Percentiles rank a stretch among this genome's conserved stretches.
Evolutionary conservation across 208 protist genomes (phyloP).

Genomic region (Trypanosoma vivax): DNA sequence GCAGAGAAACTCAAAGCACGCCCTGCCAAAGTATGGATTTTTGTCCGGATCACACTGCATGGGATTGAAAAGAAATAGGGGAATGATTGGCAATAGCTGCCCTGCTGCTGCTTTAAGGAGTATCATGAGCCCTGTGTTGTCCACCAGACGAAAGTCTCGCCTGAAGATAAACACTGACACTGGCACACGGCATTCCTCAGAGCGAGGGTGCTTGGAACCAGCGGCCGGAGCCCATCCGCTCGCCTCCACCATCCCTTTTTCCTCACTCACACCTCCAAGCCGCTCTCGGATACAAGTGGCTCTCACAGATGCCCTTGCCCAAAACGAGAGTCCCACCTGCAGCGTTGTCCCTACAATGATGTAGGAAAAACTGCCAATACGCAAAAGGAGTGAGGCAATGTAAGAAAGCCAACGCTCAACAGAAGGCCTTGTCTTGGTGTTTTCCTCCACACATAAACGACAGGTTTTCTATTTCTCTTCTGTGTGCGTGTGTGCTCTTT

Average conservation of each 20-base stretch:
- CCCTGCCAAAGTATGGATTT: slow-evolving; percentile 66
- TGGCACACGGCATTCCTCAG: neutral
- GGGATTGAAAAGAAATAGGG: slow-evolving; percentile 78
- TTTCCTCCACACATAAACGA: no score
- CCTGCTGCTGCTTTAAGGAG: slow-evolving; percentile 23
- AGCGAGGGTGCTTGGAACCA: slow-evolving; percentile 8
- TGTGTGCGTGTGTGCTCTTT: no score
- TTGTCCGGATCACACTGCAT: slow-evolving; percentile 41
- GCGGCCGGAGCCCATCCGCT: neutral
- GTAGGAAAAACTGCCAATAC: no score
- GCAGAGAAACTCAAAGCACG: slow-evolving; percentile 66
- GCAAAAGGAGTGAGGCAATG: no score
- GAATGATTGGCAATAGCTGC: slow-evolving; percentile 29
- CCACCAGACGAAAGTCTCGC: slow-evolving; percentile 48
- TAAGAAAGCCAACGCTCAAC: no score
- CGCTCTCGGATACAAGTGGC: no score
- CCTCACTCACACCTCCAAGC: no score
- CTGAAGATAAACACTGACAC: slow-evolving; percentile 75
- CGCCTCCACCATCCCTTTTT: neutral
- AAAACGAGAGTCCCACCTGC: no score
- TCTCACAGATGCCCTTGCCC: no score
- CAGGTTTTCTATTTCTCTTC: no score
- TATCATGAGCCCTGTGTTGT: slow-evolving; percentile 60
- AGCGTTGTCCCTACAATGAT: no score
- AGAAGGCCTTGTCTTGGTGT: no score